Evolutionary conservation across 345 rosid genomes (phyloP).

Genomic region (Sisymbrium irio): DNA sequence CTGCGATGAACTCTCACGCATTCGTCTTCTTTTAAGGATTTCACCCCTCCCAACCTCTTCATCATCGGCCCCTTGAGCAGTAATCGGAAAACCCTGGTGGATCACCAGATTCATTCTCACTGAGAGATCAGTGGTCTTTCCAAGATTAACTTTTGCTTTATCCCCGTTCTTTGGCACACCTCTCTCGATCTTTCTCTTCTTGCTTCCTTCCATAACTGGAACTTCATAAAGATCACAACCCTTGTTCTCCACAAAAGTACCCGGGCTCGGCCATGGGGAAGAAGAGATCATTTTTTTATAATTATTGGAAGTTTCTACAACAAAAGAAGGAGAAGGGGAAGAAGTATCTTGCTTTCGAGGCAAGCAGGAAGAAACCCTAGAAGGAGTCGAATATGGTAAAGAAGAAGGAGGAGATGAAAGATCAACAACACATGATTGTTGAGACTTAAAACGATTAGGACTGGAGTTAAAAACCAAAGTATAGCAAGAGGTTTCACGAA

Average conservation of each 20-base stretch:
- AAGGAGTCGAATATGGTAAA: slow-evolving; percentile 29
- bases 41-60: slow-evolving; percentile 32
- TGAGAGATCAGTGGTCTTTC: slow-evolving; percentile 43
- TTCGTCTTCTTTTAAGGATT: slow-evolving; percentile 54
- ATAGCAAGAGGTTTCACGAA: slow-evolving; percentile 33
- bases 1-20: slow-evolving; percentile 36
- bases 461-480: slow-evolving; percentile 55
- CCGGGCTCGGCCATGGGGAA: slow-evolving; percentile 31
- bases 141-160: slow-evolving; percentile 40
- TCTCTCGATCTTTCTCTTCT: slow-evolving; percentile 33
- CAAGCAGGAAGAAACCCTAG: slow-evolving; percentile 53
- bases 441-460: slow-evolving; percentile 47
- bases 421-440: slow-evolving; percentile 30
- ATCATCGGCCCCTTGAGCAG: slow-evolving; percentile 20
- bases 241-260: slow-evolving; percentile 27
- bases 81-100: slow-evolving; percentile 43
- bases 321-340: slow-evolving; percentile 37
- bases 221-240: slow-evolving; percentile 27
- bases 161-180: slow-evolving; percentile 32
- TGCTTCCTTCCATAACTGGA: slow-evolving; percentile 36
- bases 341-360: slow-evolving; percentile 33
- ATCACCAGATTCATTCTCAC: slow-evolving; percentile 65
- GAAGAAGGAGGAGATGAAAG: slow-evolving; percentile 38
- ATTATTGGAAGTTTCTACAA: slow-evolving; percentile 30
- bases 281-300: slow-evolving; percentile 15